A percentile compares a stretch with the other conserved stretches of the same genome.
Conservation (phyloP, 345 rosid species). For the Boechera retrofracta region DNA sequence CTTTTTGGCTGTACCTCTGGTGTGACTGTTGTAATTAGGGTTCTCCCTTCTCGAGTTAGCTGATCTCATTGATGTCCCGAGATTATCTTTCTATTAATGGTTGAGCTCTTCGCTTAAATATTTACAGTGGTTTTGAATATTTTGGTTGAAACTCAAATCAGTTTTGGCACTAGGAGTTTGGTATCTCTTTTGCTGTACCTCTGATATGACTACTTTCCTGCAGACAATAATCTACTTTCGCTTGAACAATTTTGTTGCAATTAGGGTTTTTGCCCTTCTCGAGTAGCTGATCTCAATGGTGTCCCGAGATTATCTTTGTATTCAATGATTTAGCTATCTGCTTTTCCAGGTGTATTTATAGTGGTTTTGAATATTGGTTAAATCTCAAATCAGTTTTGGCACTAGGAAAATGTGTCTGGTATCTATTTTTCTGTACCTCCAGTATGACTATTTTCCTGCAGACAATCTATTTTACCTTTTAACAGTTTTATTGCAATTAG, state of each 20-base stretch:
- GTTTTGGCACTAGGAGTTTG: neutral
- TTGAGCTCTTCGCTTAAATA: neutral
- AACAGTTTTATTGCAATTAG: slow-evolving; percentile 15
- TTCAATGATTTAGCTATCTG: neutral
- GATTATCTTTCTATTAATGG: slow-evolving; percentile 3
- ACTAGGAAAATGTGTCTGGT: neutral
- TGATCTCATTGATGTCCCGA: slow-evolving; percentile 9
- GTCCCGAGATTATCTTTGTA: neutral
- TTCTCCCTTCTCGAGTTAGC: too few species aligned
- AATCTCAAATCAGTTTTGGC: slow-evolving; percentile 7
- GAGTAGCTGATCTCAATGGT: slow-evolving; percentile 2
- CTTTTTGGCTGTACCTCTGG: slow-evolving; percentile 14
- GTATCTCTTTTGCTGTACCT: neutral
- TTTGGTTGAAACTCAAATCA: neutral
- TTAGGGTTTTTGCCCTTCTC: slow-evolving; percentile 1
- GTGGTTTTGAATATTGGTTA: neutral
- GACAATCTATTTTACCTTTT: neutral
- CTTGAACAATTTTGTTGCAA: slow-evolving; percentile 5
- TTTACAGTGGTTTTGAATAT: neutral
- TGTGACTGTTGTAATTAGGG: neutral
- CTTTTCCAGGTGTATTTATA: neutral
- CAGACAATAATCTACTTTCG: neutral
- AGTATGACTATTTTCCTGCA: neutral
- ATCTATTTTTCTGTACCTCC: slow-evolving; percentile 8
- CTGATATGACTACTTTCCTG: slow-evolving; percentile 9